Percentiles rank a stretch among this genome's conserved stretches.
phyloP scores from a whole-genome alignment of 495 filamentous ascomycete species.

The Penicillium mononematosum region DNA sequence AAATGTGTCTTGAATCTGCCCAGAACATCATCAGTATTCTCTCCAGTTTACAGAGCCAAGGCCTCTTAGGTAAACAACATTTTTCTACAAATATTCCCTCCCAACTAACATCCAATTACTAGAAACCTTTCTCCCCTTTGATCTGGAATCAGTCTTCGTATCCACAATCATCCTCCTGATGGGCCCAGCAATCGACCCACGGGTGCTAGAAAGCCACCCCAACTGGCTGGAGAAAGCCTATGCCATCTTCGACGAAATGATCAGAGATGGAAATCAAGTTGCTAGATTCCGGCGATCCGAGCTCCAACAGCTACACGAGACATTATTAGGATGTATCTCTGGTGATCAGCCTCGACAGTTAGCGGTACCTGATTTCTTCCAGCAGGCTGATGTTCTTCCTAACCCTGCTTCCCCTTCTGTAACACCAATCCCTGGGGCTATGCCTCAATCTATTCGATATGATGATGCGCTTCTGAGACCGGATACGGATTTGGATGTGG shows the following conservation, averaged over 20 bases:
- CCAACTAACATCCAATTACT: neutral
- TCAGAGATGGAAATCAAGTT: slow-evolving; percentile 39
- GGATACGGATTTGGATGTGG: slow-evolving; percentile 14
- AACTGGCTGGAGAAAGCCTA: slow-evolving; percentile 38
- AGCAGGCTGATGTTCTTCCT: slow-evolving; percentile 14
- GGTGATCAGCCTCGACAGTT: slow-evolving; percentile 21
- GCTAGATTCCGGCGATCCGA: slow-evolving; percentile 40
- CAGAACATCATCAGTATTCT: slow-evolving; percentile 44
- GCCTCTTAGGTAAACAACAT: slow-evolving; percentile 35
- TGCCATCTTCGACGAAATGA: slow-evolving; percentile 44
- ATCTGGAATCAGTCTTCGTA: slow-evolving; percentile 43
- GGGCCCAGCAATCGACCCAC: slow-evolving; percentile 33
- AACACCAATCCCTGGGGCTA: slow-evolving; percentile 17
- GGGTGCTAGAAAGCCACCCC: slow-evolving; percentile 26
- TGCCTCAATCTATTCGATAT: slow-evolving; percentile 15
- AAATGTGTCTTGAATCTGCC: slow-evolving; percentile 44
- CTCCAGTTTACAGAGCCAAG: slow-evolving; percentile 36
- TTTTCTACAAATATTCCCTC: too few species aligned
- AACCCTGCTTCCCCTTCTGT: slow-evolving; percentile 9
- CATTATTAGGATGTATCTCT: slow-evolving; percentile 28
- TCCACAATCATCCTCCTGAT: slow-evolving; percentile 40
- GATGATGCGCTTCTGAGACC: slow-evolving; percentile 20
- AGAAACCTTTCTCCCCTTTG: slow-evolving; percentile 49
- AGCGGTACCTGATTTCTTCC: slow-evolving; percentile 17
- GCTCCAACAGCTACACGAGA: slow-evolving; percentile 36